Evolutionary conservation across 768 basidiomycete genomes (phyloP), one percentile per base, ranked within the genome.

Genomic region (Lentinula lateritia): DNA sequence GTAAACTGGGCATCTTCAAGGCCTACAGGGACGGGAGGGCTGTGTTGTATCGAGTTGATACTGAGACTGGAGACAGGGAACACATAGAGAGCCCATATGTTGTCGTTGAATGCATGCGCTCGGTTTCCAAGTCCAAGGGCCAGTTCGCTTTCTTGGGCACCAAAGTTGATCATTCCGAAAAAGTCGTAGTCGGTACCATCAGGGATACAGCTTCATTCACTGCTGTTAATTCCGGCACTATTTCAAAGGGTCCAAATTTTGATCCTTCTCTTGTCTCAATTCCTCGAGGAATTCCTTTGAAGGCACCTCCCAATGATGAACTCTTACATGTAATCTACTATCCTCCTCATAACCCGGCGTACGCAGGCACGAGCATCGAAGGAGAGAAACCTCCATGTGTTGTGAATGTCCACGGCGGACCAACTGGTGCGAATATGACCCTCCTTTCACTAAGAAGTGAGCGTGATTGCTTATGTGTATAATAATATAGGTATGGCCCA

Each of bases 351-450:
- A 91, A 91, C 66, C 85, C 87, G 0, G 68, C 74, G 0, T 92
- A 86, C 64, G 66, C 71, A 1, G 86, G 81, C 0, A 74, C 79
- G 3, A 81, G 71, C 46, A 55, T 60, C 7, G 65, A 70, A 0
- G 80, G 76, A 3, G 86, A 89, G 70, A 79, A 76, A 54, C 92
- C 92, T 0, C 92, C 92, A 8, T 85, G 83, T 60, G 76, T 91
- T 7, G 73, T 90, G 12, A 66, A 77, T 39, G 79, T 81, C 5
- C 92, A 93, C 62, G 92, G 92, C 0, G 91, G 91, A 0, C 92
- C 92, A 0, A 92, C 89, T 0, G 66, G 34, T 54, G 18, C 4
- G 53, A 23, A 18, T 4, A 6, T 28, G 0, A 4, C 12, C 28
- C 12, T 4, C 13, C 8, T 28, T 13, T 5, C 28, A 28, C 28